phyloP scores from a whole-genome alignment of 495 filamentous ascomycete genomes.

The Xeromyces bisporus region DNA sequence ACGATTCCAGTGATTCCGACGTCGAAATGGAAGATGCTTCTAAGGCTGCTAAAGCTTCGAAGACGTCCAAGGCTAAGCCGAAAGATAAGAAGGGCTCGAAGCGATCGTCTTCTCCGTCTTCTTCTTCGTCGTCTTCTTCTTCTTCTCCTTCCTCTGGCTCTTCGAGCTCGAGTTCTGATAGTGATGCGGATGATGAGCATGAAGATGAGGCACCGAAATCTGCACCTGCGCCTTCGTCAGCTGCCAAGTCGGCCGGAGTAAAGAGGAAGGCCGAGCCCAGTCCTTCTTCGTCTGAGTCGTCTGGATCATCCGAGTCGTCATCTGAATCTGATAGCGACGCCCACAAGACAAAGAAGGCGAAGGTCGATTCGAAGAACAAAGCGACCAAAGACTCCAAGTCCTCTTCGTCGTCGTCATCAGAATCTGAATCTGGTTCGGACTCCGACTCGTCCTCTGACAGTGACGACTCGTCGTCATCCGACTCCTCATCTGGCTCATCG shows the following conservation, averaged over 20 bases:
- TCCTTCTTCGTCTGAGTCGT: slow-evolving; percentile 29
- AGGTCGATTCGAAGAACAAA: background rate
- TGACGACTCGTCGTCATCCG: slow-evolving; percentile 15
- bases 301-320: slow-evolving; percentile 13
- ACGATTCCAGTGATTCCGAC: slow-evolving; percentile 29
- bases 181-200: slow-evolving; percentile 44
- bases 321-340: background rate
- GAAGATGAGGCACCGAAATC: slow-evolving; percentile 17
- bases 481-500: slow-evolving; percentile 14
- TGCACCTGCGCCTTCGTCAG: slow-evolving; percentile 13
- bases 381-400: slow-evolving; percentile 25
- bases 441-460: slow-evolving; percentile 24
- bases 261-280: slow-evolving; percentile 51
- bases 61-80: slow-evolving; percentile 13
- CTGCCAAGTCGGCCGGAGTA: slow-evolving; percentile 20
- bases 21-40: slow-evolving; percentile 42
- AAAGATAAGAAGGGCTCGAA: slow-evolving; percentile 10
- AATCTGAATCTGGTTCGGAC: slow-evolving; percentile 11
- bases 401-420: slow-evolving; percentile 15
- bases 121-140: slow-evolving; percentile 23
- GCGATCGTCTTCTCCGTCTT: slow-evolving; percentile 12
- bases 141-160: slow-evolving; percentile 31
- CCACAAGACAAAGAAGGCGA: background rate
- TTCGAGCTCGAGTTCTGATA: slow-evolving; percentile 38
- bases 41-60: slow-evolving; percentile 17